These are phyloP conservation scores for Rhodosporidiobolus odoratus DNA, from an alignment of 768 basidiomycete species.

Conservation along the genomic window DNA sequence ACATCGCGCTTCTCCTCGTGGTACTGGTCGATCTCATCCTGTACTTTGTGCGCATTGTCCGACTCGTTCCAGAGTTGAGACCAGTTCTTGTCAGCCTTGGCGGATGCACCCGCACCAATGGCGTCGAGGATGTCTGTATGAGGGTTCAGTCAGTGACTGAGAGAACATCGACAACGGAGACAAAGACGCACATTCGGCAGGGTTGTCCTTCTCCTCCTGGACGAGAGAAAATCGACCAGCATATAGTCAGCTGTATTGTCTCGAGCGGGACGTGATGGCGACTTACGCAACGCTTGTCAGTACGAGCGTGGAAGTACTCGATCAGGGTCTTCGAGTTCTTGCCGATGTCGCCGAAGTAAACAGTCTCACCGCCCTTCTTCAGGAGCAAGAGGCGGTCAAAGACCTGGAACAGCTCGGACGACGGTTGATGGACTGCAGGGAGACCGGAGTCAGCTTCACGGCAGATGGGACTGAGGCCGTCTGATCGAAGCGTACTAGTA, in stretches of 20 bases:
- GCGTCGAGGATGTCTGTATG: conserved; percentile 60
- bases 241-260: too few relatives aligned
- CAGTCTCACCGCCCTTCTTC: conserved; percentile 75
- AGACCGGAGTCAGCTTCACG: not conserved
- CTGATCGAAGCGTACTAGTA: conserved; percentile 38
- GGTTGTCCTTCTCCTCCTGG: too few relatives aligned
- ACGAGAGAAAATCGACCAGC: too few relatives aligned
- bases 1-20: conserved; percentile 43
- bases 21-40: conserved; percentile 57
- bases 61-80: conserved; percentile 75
- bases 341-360: conserved; percentile 62
- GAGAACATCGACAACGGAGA: conserved; percentile 59
- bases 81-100: conserved; percentile 69
- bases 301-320: conserved; percentile 53
- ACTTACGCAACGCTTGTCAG: conserved; percentile 51
- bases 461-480: not conserved
- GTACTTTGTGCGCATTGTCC: conserved; percentile 54
- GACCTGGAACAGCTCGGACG: conserved; percentile 71
- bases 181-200: conserved; percentile 57
- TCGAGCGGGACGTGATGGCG: too few relatives aligned
- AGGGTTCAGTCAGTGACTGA: conserved; percentile 32
- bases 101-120: conserved; percentile 59
- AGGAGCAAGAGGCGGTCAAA: conserved; percentile 59
- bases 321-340: conserved; percentile 57
- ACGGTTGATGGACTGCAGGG: conserved; percentile 48